A percentile compares a stretch with the other conserved stretches of the same genome.
Conservation (phyloP, 805 yeast genomes). For the Wickerhamomyces bisporus region DNA sequence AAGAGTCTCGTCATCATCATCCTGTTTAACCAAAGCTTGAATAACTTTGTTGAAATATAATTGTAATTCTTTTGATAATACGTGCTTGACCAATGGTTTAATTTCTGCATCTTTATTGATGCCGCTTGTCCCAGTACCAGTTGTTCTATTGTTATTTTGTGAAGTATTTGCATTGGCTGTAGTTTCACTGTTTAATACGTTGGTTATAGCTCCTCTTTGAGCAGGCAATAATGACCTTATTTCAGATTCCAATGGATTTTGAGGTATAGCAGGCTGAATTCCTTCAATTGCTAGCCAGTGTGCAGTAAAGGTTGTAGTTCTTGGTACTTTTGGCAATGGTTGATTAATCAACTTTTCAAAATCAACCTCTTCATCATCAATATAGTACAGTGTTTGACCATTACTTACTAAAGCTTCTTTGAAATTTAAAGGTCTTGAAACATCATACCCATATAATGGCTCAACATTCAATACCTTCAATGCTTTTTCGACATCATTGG, state of each 20-base stretch:
- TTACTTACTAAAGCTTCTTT: slow-evolving; percentile 86
- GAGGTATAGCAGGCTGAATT: slow-evolving; percentile 96
- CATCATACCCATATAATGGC: slow-evolving; percentile 87
- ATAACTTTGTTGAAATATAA: slow-evolving; percentile 88
- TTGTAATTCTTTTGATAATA: slow-evolving; percentile 88
- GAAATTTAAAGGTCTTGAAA: slow-evolving; percentile 61
- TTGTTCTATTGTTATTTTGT: slow-evolving; percentile 6
- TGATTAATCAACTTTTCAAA: slow-evolving; percentile 90
- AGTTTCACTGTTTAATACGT: slow-evolving; percentile 47
- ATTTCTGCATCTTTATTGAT: slow-evolving; percentile 47
- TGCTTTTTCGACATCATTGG: slow-evolving; percentile 78
- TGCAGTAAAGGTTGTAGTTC: slow-evolving; percentile 88
- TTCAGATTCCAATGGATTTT: slow-evolving; percentile 80
- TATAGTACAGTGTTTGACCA: slow-evolving; percentile 88
- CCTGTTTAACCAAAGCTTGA: slow-evolving; percentile 62
- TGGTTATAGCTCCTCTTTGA: slow-evolving; percentile 76
- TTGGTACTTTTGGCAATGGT: slow-evolving; percentile 92
- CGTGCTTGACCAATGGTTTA: slow-evolving; percentile 91
- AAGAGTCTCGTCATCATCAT: slow-evolving; percentile 34
- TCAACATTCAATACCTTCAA: slow-evolving; percentile 84
- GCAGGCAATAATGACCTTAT: slow-evolving; percentile 73
- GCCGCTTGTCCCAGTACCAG: slow-evolving; percentile 28
- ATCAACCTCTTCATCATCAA: slow-evolving; percentile 90
- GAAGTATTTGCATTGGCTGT: slow-evolving; percentile 25
- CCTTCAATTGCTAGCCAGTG: slow-evolving; percentile 99